phyloP scores from a whole-genome alignment of 345 rosid species.

The Luvunga scandens region DNA sequence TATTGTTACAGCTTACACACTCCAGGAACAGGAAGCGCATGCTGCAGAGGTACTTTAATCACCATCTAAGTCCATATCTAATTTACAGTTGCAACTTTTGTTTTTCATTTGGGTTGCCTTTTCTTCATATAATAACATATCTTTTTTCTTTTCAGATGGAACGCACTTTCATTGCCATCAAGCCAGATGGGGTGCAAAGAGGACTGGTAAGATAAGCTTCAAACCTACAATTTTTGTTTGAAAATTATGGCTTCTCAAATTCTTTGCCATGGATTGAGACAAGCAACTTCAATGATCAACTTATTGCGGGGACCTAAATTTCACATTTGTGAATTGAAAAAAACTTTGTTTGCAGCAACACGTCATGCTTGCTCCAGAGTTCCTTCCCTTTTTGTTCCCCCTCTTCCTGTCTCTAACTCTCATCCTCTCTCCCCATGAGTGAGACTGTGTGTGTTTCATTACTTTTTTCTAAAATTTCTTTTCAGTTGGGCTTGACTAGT shows the following conservation, averaged over 20 bases:
- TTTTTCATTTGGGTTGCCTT: background rate
- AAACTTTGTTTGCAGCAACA: background rate
- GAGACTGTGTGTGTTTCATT: background rate
- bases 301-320: background rate
- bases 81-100: background rate
- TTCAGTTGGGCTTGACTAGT: background rate
- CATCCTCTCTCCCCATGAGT: background rate
- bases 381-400: background rate
- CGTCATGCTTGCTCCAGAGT: background rate
- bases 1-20: constrained; percentile 57
- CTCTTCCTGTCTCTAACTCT: no score
- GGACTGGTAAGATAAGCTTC: constrained; percentile 67
- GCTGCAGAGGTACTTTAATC: constrained; percentile 74
- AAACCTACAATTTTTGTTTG: background rate
- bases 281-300: background rate
- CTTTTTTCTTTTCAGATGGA: constrained; percentile 52
- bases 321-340: background rate
- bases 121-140: background rate
- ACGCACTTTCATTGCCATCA: constrained; percentile 95
- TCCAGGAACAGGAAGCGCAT: constrained; percentile 85
- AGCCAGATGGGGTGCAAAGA: constrained; percentile 98
- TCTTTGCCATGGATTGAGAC: constrained; percentile 5
- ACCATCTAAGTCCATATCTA: background rate
- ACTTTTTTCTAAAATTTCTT: background rate
- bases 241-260: background rate